Base-by-base conservation (phyloP, 73 alveolate species). In the Blepharisma japonicum region DNA sequence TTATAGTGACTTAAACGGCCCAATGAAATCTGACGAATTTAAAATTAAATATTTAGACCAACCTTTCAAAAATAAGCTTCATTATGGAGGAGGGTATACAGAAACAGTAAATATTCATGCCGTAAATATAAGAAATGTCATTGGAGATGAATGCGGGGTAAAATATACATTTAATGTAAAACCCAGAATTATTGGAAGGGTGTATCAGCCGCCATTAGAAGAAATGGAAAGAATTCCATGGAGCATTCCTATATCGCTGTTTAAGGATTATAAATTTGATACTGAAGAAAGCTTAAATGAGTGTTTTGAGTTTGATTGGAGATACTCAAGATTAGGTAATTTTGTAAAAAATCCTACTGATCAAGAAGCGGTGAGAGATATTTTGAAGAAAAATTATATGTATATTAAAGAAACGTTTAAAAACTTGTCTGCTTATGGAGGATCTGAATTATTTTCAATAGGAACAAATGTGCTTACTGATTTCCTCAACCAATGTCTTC, bases 241-340 rank as follows among this genome's bases (percentile, higher is more conserved):
- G 74, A 25, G 47, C 5, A 25, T 61, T n/a, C 14, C 39, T 76
- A 89, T 86, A 48, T 77, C 89, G 6, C 71, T 92, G 45, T 90
- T 80, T 71, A 79, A 89, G 45, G 94, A 92, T 70, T 71, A 86
- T 42, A 85, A 92, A 47, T 89, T 89, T 77, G 94, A 88, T 55
- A 68, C 47, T 9, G 14, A 61, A 39, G 74, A 61, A 61, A 61
- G 48, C 39, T 39, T 61, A 20, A 61, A 61, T 5, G 74, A 14
- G 18, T 61, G 74, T 61, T 61, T 61, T 25, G 74, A 61, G 74
- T 61, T 61, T 25, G 74, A 61, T 25, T 61, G 74, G 74, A 61
- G 74, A 8, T 14, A 61, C 46, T 82, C 91, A 50, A 86, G 66
- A 83, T 55, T 82, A 45, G 49, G n/a, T 55, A 82, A 9, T 68